Evolutionary conservation across 345 rosid genomes (phyloP), one percentile per base, ranked within the genome.

Genomic region (Raphanus sativus): DNA sequence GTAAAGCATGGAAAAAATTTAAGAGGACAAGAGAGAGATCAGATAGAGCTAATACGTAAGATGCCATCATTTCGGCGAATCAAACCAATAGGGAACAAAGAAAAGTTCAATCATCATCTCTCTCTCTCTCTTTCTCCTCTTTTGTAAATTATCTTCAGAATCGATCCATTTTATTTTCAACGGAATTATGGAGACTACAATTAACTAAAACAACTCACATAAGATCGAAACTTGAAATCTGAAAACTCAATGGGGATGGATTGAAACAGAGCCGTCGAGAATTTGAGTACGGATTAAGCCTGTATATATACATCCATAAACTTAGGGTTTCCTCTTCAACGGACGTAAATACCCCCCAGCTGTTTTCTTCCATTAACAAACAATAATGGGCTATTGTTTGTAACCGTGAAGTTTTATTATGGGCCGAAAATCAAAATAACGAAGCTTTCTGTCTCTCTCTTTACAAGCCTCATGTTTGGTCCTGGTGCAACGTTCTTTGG

Each of bases 41-140:
- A 77, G 81, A 71, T 77, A 77, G 82, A 79, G 82, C 82, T 79
- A 79, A 79, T 79, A 79, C 78, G 61, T 79, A 28, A 79, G 74
- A 73, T 68, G 82, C 82, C 82, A 79, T 79, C 82, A 79, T 79
- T 0, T 52, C 82, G 82, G 82, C 75, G 2, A 36, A 74, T 73
- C 78, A 79, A 79, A 79, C 78, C 82, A 79, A 79, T 79, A 79
- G 82, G 82, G 82, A 79, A 78, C 52, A 74, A 0, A 4, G 6
- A 52, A 0, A 0, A 42, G 52, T 73, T 78, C 69, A 25, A 73
- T 79, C 82, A 79, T 79, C 82, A 79, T 73, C 28, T 79, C 32
- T 69, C 69, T 48, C 54, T 21, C 0, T 21, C 33, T 30, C 21
- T 5, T 48, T 48, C 21, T 48, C 55, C 21, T 45, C 52, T 42